Conservation (phyloP, 768 basidiomycete species). For the Peribolospora baueri region DNA sequence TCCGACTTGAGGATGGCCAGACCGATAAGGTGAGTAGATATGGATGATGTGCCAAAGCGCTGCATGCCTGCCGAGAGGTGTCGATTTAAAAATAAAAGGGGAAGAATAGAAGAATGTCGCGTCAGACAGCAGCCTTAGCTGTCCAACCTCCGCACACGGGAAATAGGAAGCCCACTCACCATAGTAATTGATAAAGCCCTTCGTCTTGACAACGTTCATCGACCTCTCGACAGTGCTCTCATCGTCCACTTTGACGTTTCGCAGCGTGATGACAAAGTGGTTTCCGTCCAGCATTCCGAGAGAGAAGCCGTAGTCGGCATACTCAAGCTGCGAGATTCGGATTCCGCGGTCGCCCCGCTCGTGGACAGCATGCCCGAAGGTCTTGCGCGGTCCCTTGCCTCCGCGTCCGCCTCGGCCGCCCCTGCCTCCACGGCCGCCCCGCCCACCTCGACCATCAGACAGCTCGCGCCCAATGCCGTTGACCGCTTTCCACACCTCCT, state of each 20-base stretch:
- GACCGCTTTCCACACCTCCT: constrained; percentile 59
- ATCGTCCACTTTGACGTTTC: constrained; percentile 70
- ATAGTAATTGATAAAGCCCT: constrained; percentile 95
- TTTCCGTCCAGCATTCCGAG: constrained; percentile 94
- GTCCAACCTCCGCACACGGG: neutral
- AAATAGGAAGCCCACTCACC: constrained; percentile 25
- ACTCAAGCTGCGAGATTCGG: constrained; percentile 64
- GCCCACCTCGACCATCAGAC: constrained; percentile 27
- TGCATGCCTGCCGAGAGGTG: constrained; percentile 50
- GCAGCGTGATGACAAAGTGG: constrained; percentile 73
- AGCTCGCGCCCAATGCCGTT: constrained; percentile 33
- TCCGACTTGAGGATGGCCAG: constrained; percentile 67
- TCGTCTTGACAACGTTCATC: constrained; percentile 48
- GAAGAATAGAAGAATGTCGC: neutral
- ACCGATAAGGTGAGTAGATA: constrained; percentile 86
- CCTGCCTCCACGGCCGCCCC: constrained; percentile 27
- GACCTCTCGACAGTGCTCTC: constrained; percentile 46
- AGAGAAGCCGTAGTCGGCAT: constrained; percentile 57
- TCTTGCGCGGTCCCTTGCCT: constrained; percentile 1
- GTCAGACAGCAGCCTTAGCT: neutral
- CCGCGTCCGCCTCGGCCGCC: constrained; percentile 9
- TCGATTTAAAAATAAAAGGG: neutral
- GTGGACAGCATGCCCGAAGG: constrained; percentile 26
- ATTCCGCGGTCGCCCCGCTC: constrained; percentile 73
- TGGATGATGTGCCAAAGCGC: constrained; percentile 85